These are phyloP conservation scores for Xylaria arbuscula DNA, from an alignment of 2,329 filamentous ascomycete species.

Conservation along the genomic window DNA sequence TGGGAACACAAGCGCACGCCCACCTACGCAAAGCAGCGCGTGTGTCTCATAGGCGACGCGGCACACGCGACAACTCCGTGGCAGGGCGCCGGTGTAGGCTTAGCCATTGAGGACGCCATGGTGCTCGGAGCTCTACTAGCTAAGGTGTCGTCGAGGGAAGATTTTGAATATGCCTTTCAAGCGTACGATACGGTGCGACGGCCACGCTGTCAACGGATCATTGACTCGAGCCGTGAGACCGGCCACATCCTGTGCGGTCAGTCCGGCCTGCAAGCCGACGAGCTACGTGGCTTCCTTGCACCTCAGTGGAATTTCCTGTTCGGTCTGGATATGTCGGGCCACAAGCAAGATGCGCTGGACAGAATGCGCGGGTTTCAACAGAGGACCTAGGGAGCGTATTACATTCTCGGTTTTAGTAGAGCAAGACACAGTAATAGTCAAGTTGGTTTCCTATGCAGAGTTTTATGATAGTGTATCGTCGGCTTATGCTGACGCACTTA, in stretches of 20 bases:
- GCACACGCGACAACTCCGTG: constrained; percentile 39
- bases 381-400: not conserved
- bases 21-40: constrained; percentile 23
- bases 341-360: constrained; percentile 1
- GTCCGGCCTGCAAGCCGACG: constrained; percentile 3
- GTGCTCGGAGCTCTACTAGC: constrained; percentile 22
- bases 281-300: not conserved
- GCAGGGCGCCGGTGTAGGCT: constrained; percentile 34
- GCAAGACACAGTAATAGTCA: no score
- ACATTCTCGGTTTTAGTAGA: no score
- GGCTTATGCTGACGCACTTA: no score
- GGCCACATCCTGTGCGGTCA: constrained; percentile 24
- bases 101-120: constrained; percentile 41
- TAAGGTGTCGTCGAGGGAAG: constrained; percentile 3
- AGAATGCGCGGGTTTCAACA: constrained; percentile 3
- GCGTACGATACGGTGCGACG: constrained; percentile 25
- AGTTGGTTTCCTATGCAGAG: no score
- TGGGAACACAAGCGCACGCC: constrained; percentile 40
- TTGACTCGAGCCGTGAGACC: constrained; percentile 33
- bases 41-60: constrained; percentile 40
- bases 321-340: not conserved
- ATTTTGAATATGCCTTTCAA: constrained; percentile 22
- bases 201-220: constrained; percentile 29
- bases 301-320: constrained; percentile 3
- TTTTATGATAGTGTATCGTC: no score